phyloP scores from a whole-genome alignment of 1,284 basidiomycete genomes.

The Tylopilus orsonianus region DNA sequence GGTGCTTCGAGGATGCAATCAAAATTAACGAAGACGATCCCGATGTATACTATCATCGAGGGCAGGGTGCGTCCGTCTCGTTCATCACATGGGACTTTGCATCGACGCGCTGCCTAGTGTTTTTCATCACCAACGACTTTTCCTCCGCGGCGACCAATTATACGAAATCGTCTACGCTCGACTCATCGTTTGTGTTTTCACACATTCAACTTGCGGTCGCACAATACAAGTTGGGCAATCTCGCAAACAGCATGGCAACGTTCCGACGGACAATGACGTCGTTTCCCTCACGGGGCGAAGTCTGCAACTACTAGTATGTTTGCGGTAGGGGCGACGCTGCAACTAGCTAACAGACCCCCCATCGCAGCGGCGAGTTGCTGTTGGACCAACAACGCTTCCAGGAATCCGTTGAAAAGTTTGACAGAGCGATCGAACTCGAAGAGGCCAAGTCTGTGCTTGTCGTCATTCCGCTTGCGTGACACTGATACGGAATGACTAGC shows the following conservation, averaged over 20 bases:
- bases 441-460: constrained; percentile 56
- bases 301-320: constrained; percentile 88
- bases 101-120: constrained; percentile 50
- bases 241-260: constrained; percentile 82
- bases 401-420: constrained; percentile 95
- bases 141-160: constrained; percentile 88
- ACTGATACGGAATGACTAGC: constrained; percentile 32
- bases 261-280: constrained; percentile 82
- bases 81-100: not conserved
- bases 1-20: constrained; percentile 91
- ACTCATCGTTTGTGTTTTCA: constrained; percentile 86
- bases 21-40: constrained; percentile 83
- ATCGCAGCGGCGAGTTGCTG: constrained; percentile 85
- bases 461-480: not conserved
- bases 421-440: constrained; percentile 90
- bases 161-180: constrained; percentile 82
- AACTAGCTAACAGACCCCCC: constrained; percentile 6
- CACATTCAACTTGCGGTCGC: constrained; percentile 98
- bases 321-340: not conserved
- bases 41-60: constrained; percentile 99
- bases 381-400: constrained; percentile 90
- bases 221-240: constrained; percentile 87
- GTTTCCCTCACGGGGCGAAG: constrained; percentile 85
- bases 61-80: constrained; percentile 66
- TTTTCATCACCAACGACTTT: constrained; percentile 96